phyloP scores from a whole-genome alignment of 164 flowering plant genomes.

The Berberis thunbergii region DNA sequence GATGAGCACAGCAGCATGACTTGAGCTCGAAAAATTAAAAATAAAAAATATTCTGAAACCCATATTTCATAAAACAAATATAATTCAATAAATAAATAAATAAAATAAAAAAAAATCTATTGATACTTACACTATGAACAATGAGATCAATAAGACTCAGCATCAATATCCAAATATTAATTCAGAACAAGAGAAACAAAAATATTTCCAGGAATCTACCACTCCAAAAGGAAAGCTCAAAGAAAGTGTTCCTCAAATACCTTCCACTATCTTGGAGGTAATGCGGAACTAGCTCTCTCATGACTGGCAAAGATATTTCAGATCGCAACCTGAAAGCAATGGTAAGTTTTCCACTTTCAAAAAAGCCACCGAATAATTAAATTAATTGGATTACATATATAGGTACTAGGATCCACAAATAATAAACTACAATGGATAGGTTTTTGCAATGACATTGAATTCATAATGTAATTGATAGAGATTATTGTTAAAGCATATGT shows the following conservation, averaged over 20 bases:
- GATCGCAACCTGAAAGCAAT: conserved; percentile 59
- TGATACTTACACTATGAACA: neutral
- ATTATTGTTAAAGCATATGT: too few species aligned
- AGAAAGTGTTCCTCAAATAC: conserved; percentile 22
- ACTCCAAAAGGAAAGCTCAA: neutral
- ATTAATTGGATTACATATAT: neutral
- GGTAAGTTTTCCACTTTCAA: conserved; percentile 6
- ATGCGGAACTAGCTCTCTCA: conserved; percentile 91
- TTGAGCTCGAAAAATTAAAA: too few species aligned
- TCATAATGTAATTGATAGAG: too few species aligned
- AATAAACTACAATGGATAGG: too few species aligned
- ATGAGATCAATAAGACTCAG: neutral
- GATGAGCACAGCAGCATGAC: too few species aligned
- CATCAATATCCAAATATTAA: too few species aligned
- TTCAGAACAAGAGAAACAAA: neutral
- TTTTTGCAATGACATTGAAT: too few species aligned
- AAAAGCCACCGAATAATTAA: neutral
- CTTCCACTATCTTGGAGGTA: conserved; percentile 86
- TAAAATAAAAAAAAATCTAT: too few species aligned
- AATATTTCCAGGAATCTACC: neutral
- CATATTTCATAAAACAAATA: too few species aligned
- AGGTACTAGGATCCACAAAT: too few species aligned
- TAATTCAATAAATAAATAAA: too few species aligned
- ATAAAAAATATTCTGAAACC: too few species aligned
- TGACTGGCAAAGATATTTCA: conserved; percentile 78